Conservation (phyloP, 345 rosid species). For the Linum tenue region DNA sequence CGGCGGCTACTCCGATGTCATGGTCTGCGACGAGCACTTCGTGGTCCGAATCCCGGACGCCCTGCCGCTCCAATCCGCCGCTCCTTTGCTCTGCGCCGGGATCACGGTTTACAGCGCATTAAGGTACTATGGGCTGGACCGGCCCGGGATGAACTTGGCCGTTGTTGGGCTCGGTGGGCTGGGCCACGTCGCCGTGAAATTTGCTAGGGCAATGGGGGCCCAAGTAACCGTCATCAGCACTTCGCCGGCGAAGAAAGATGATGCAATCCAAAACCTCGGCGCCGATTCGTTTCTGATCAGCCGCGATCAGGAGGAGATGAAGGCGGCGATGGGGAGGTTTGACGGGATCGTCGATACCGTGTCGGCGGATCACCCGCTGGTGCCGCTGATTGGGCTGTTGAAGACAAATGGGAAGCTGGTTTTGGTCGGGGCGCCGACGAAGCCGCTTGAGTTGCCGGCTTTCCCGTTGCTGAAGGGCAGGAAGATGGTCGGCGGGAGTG, state of each 20-base stretch:
- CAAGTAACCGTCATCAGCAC: constrained; percentile 2
- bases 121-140: no score
- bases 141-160: no score
- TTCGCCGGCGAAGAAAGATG: constrained; percentile 1
- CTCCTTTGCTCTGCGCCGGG: no score
- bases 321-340: background rate
- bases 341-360: constrained; percentile 59
- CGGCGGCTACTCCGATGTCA: no score
- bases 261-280: background rate
- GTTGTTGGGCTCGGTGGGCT: background rate
- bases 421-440: constrained; percentile 38
- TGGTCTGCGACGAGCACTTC: background rate
- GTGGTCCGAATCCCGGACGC: constrained; percentile 5
- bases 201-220: background rate
- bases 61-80: background rate
- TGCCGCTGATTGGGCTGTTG: constrained; percentile 39
- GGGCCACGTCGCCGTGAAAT: constrained; percentile 1
- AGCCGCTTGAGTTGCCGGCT: constrained; percentile 34
- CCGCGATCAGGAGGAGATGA: constrained; percentile 1
- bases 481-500: background rate
- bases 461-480: constrained; percentile 32
- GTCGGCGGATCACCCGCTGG: constrained; percentile 34
- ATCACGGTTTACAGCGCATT: no score
- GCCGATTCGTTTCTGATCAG: constrained; percentile 2
- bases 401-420: constrained; percentile 43